Evolutionary conservation across 805 yeast species (phyloP), one percentile per base, ranked within the genome.

Genomic region (Isabelozyma gotoi): DNA sequence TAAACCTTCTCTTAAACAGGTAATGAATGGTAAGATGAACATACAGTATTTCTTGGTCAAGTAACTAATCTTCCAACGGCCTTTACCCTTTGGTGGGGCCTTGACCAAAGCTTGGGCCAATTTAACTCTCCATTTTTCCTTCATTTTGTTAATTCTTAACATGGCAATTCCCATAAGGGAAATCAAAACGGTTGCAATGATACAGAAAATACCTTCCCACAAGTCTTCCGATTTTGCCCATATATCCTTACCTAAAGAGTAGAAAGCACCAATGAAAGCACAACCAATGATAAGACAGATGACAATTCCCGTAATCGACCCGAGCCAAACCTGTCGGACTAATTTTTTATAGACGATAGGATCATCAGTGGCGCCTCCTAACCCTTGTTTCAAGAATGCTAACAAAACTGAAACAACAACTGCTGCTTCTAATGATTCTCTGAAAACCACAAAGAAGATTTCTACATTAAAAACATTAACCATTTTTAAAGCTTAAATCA

Each of bases 131-230:
- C 97, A 90, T 72, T 91, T 91, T 52, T 81, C 90, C 71, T 88
- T 89, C 95, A 90, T 87, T 73, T 90, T 89, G 74, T 89, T 89
- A 65, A 90, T 77, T 67, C 97, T 80, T 59, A 90, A 76, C 96
- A 90, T 87, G 43, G 96, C 95, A 55, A 91, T 77, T 60, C 97
- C 97, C 96, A 90, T 90, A 55, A 85, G 55, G 7, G 96, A 79
- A 59, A 90, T 90, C 81, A 90, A 79, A 40, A 86, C 71, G 0
- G 95, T 79, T 3, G 97, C 97, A 61, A 90, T 82, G 54, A 90
- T 68, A 66, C 94, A 86, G 62, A 90, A 88, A 44, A 88, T 75
- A 71, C 97, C 97, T 75, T 91, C 97, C 97, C 97, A 90, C 44
- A 90, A 65, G 62, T 91, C 97, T 62, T 90, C 97, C 7, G 95